Conservation (phyloP, 2,329 filamentous ascomycete genomes). For the Anisogramma anomala region DNA sequence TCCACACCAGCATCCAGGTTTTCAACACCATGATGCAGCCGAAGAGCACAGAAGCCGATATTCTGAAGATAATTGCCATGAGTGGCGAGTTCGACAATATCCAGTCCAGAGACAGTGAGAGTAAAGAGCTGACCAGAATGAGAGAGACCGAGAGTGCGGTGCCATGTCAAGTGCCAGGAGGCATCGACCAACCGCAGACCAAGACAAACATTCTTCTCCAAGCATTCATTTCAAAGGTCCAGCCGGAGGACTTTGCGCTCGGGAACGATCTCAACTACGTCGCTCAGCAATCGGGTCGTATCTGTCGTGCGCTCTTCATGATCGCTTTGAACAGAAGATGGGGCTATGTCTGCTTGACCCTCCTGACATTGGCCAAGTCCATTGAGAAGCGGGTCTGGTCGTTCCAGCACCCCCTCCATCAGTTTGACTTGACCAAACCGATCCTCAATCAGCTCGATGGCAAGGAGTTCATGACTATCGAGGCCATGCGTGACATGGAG, state of each 20-base stretch:
- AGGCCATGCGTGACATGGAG: slow-evolving; percentile 86
- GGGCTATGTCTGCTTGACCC: slow-evolving; percentile 87
- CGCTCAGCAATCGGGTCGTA: slow-evolving; percentile 87
- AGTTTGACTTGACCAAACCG: slow-evolving; percentile 81
- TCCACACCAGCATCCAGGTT: slow-evolving; percentile 85
- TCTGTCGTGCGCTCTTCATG: slow-evolving; percentile 93
- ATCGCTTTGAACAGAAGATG: slow-evolving; percentile 89
- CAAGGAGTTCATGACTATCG: slow-evolving; percentile 66
- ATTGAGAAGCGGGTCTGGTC: slow-evolving; percentile 96
- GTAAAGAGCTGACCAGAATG: slow-evolving; percentile 70
- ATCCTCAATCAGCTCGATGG: slow-evolving; percentile 75
- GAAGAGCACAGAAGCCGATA: slow-evolving; percentile 76
- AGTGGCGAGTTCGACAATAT: slow-evolving; percentile 98
- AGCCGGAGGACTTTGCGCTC: slow-evolving; percentile 86
- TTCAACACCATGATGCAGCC: slow-evolving; percentile 94
- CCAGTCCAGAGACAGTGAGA: slow-evolving; percentile 80
- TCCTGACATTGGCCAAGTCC: slow-evolving; percentile 87
- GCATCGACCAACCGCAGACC: slow-evolving; percentile 59
- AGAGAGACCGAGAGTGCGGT: slow-evolving; percentile 58
- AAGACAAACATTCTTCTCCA: slow-evolving; percentile 96
- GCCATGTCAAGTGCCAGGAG: slow-evolving; percentile 69
- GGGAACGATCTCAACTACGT: slow-evolving; percentile 90
- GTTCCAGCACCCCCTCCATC: slow-evolving; percentile 85
- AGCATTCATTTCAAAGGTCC: slow-evolving; percentile 79
- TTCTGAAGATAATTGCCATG: slow-evolving; percentile 93